Base-by-base conservation (phyloP, 139 green algal genomes). In the Marvania coccoides region DNA sequence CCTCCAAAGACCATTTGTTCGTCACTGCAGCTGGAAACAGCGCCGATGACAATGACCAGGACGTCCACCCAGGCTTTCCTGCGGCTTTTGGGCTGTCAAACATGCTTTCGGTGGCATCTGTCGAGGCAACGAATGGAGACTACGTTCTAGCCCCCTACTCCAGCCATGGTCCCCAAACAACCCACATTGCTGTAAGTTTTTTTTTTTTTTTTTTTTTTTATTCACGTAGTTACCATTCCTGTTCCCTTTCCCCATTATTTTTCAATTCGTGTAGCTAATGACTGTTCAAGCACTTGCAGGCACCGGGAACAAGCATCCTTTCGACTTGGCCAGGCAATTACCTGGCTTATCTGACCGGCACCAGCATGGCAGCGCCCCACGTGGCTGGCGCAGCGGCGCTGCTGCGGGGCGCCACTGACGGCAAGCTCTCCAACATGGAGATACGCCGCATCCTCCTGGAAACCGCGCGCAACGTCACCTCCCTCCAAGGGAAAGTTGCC, bases 341-440 rank as follows among this genome's bases (percentile, higher is more conserved):
- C 5, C 69, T 47, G 2, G 5, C 33, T 6, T 59, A 29, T 19
- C 6, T 40, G 9, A 57, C 55, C 12, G 73, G 73, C 9, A 79
- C 73, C 28, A 77, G 67, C n/a, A 80, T 80, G 73, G 69, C 73
- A 2, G 57, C 62, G 30, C 79, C 78, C 9, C 59, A 60, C 9
- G 79, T 91, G 1, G 74, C 78, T 1, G 83, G 76, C 0, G 69
- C 76, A 2, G 79, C 81, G 0, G 76, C 76, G 6, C 70, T 93
- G 47, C 61, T 89, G 5, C 35, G 54, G 13, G 56, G 62, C 13
- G 28, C 37, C 26, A 65, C 69, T 4, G 51, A 36, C 10, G 47
- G 60, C 7, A 58, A 30, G 24, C 37, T 71, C n/a, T 65, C 28
- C 19, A 63, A 69, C 26, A 30, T 24, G 23, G 9, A 64, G 36